Conservation (phyloP, 2,329 filamentous ascomycete species). For the Aspergillus jensenii region DNA sequence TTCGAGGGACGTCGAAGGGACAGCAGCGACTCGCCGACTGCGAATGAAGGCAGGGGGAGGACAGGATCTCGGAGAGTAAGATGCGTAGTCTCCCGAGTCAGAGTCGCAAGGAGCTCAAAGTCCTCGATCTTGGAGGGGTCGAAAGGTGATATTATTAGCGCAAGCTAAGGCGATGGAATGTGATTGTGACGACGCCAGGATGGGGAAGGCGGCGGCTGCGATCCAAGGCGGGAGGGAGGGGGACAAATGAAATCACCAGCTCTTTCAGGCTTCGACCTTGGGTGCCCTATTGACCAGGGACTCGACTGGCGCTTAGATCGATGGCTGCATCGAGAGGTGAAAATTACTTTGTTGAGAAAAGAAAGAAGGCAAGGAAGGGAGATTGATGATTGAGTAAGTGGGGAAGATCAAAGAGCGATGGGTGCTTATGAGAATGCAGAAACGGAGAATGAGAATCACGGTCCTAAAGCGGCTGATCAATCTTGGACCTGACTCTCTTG, state of each 20-base stretch:
- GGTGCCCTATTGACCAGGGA: not conserved
- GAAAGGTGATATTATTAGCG: conserved; percentile 10
- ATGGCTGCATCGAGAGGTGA: not conserved
- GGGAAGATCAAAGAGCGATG: not conserved
- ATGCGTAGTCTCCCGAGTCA: not conserved
- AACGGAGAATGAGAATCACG: not conserved
- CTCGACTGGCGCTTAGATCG: not conserved
- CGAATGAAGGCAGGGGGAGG: conserved; percentile 11
- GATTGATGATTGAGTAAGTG: not conserved
- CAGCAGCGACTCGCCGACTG: not conserved
- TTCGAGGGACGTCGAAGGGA: conserved; percentile 5
- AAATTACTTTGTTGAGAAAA: not conserved
- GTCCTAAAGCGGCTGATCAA: conserved; percentile 5
- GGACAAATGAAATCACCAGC: conserved; percentile 2
- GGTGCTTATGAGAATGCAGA: too few relatives aligned
- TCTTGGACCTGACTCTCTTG: not conserved
- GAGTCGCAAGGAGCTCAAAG: conserved; percentile 3
- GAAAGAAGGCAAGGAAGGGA: not conserved
- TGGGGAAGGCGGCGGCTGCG: conserved; percentile 14
- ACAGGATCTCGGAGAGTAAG: conserved; percentile 6
- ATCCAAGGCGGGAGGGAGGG: conserved; percentile 13
- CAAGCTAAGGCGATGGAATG: conserved; percentile 10
- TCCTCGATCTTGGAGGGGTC: conserved; percentile 11
- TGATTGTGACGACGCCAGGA: conserved; percentile 12
- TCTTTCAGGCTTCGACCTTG: conserved; percentile 1